Evolutionary conservation across 2,329 filamentous ascomycete genomes (phyloP).

Genomic region (Beauveria australis): DNA sequence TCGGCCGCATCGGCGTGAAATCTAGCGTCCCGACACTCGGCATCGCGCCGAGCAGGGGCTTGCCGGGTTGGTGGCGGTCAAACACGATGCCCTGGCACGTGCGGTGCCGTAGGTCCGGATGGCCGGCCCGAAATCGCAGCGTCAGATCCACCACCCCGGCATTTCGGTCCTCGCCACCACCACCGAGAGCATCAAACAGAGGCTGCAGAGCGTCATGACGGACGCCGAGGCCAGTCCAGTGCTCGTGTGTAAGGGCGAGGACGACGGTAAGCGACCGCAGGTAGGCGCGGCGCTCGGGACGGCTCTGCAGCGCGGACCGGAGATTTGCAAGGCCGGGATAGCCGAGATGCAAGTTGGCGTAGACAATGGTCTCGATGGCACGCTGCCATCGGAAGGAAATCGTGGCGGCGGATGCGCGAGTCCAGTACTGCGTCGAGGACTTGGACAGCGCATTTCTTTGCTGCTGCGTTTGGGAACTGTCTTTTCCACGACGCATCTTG

Average conservation of each 20-base stretch:
- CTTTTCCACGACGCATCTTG: neutral
- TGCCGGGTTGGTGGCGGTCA: neutral
- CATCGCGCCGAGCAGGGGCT: neutral
- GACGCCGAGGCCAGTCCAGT: neutral
- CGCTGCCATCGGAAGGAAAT: neutral
- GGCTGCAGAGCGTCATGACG: neutral
- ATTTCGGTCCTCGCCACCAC: neutral
- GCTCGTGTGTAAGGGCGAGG: neutral
- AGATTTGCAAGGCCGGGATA: neutral
- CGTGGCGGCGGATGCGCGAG: neutral
- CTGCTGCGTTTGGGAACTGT: neutral
- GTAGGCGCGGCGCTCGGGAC: neutral
- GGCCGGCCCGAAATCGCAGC: neutral
- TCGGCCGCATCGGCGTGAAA: neutral
- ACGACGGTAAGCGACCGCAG: neutral
- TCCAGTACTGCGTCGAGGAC: neutral
- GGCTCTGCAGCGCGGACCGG: neutral
- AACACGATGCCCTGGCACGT: neutral
- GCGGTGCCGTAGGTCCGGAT: neutral
- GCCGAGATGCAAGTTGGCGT: neutral
- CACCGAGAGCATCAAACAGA: neutral
- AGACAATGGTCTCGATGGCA: constrained; percentile 2
- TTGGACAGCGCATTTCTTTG: neutral
- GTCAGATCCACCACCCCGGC: neutral
- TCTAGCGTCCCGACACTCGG: neutral